Conservation (phyloP, 805 yeast genomes). For the Huiozyma sinensis region DNA sequence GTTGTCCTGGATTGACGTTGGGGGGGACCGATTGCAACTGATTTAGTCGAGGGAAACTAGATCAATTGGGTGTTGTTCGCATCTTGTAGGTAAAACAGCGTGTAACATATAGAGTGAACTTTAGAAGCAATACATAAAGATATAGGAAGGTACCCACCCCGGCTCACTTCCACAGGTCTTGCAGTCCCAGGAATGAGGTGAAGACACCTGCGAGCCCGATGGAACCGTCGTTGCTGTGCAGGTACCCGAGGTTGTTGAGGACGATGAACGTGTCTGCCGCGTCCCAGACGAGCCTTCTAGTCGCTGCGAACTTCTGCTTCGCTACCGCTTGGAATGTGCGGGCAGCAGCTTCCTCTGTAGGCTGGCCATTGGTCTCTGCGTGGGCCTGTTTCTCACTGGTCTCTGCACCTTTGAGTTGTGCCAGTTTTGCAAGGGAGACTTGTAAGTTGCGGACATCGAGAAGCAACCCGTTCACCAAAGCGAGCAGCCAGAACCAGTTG, state of each 20-base stretch:
- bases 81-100: too few relatives aligned
- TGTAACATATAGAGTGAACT: too few relatives aligned
- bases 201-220: conserved; percentile 77
- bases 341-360: conserved; percentile 22
- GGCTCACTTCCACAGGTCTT: conserved; percentile 48
- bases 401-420: background rate
- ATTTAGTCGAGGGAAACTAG: too few relatives aligned
- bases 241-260: conserved; percentile 49
- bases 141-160: too few relatives aligned
- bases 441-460: conserved; percentile 47
- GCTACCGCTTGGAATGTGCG: conserved; percentile 23
- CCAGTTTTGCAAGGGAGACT: conserved; percentile 23
- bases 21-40: too few relatives aligned
- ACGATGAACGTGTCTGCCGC: conserved; percentile 67
- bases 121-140: too few relatives aligned
- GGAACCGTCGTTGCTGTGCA: conserved; percentile 62
- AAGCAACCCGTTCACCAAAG: conserved; percentile 51
- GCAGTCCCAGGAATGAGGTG: conserved; percentile 70
- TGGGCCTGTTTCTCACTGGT: background rate
- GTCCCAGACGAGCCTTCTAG: conserved; percentile 66
- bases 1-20: too few relatives aligned
- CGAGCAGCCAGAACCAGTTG: conserved; percentile 68
- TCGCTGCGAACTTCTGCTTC: conserved; percentile 37
- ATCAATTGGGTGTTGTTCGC: too few relatives aligned
- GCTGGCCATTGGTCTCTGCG: background rate